Percentiles rank a stretch among this genome's conserved stretches.
Evolutionary conservation across 345 rosid species (phyloP).

Genomic region (Gossypium anomalum): DNA sequence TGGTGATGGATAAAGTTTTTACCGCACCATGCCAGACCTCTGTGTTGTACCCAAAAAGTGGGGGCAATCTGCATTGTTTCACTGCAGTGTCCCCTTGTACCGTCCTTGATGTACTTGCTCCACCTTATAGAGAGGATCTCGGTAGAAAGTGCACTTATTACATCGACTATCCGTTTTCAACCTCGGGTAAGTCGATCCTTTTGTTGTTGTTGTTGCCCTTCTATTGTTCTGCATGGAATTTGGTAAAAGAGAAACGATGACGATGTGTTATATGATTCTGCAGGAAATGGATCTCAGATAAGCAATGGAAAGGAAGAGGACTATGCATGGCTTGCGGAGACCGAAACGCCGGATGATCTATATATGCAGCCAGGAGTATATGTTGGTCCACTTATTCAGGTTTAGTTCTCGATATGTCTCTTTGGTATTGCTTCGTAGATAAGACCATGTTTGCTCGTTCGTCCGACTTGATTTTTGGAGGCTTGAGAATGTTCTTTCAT

Average conservation of each 20-base stretch:
- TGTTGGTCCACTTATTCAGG: constrained; percentile 53
- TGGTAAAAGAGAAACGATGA: no score
- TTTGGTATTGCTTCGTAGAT: not conserved
- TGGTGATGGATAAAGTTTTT: constrained; percentile 55
- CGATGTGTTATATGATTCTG: not conserved
- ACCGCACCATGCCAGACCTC: constrained; percentile 64
- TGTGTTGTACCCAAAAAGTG: constrained; percentile 68
- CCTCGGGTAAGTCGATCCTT: constrained; percentile 41
- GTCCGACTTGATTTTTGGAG: no score
- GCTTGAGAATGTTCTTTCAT: no score
- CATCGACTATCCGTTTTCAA: constrained; percentile 65
- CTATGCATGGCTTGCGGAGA: constrained; percentile 82
- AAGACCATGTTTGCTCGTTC: not conserved
- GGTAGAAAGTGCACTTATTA: constrained; percentile 85
- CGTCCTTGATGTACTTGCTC: constrained; percentile 82
- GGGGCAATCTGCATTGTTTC: constrained; percentile 92
- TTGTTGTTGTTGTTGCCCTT: not conserved
- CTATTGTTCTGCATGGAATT: not conserved
- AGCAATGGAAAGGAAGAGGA: constrained; percentile 54
- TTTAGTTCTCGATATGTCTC: constrained; percentile 24
- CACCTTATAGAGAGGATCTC: constrained; percentile 68
- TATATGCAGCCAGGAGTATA: constrained; percentile 68
- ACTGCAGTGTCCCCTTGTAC: constrained; percentile 90
- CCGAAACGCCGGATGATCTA: constrained; percentile 63
- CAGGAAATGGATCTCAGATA: constrained; percentile 39